phyloP scores from a whole-genome alignment of 2,329 filamentous ascomycete genomes.

The Thielaviopsis ethacetica region DNA sequence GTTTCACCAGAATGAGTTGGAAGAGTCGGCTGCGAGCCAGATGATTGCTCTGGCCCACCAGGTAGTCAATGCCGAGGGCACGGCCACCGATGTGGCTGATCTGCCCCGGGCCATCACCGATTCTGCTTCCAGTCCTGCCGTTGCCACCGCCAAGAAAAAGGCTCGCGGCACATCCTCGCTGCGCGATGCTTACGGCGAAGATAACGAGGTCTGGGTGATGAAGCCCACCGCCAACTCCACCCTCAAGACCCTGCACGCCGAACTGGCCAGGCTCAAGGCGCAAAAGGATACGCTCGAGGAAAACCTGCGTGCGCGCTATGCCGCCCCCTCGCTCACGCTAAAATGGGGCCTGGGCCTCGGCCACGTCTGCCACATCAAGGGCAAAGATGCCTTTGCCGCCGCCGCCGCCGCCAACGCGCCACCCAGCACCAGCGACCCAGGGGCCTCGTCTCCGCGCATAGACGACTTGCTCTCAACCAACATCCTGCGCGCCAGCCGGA shows the following conservation, averaged over 20 bases:
- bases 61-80: slow-evolving; percentile 50
- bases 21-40: slow-evolving; percentile 54
- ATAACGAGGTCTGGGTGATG: slow-evolving; percentile 48
- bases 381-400: slow-evolving; percentile 44
- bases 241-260: slow-evolving; percentile 50
- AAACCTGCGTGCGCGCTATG: slow-evolving; percentile 43
- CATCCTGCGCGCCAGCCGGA: slow-evolving; percentile 62
- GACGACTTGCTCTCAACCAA: too few species aligned
- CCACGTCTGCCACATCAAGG: slow-evolving; percentile 80
- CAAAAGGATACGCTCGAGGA: slow-evolving; percentile 46
- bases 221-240: slow-evolving; percentile 49
- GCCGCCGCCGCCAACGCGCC: neutral
- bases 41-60: slow-evolving; percentile 60
- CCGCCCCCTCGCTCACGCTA: slow-evolving; percentile 51
- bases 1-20: slow-evolving; percentile 56
- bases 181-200: slow-evolving; percentile 41
- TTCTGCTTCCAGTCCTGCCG: too few species aligned
- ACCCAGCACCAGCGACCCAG: too few species aligned
- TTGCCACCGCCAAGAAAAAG: slow-evolving; percentile 22
- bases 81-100: slow-evolving; percentile 34
- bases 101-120: slow-evolving; percentile 30
- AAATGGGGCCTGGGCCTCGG: slow-evolving; percentile 78
- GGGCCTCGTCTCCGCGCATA: too few species aligned
- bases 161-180: slow-evolving; percentile 24
- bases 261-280: slow-evolving; percentile 41